Percentiles rank a stretch among this genome's conserved stretches.
These are phyloP conservation scores for Closterium sp. DNA, from an alignment of 139 green algal genomes.

Conservation along the genomic window DNA sequence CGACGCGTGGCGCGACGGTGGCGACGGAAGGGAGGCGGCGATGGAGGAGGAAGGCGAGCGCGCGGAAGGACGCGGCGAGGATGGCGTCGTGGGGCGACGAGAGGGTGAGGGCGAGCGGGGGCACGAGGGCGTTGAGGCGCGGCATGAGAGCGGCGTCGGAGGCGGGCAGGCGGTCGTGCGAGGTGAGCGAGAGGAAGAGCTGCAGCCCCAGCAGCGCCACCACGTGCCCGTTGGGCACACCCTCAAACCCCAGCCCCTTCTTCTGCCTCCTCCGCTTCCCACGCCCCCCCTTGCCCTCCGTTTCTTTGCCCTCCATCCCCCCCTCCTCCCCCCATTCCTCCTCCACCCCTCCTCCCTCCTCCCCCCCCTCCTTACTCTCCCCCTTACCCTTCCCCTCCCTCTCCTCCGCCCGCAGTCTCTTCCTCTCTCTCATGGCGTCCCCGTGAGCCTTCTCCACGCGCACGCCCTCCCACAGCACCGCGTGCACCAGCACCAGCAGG, in stretches of 20 bases:
- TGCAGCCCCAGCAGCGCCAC: constrained; percentile 77
- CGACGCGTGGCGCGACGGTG: background rate
- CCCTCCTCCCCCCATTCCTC: constrained; percentile 7
- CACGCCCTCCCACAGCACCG: constrained; percentile 52
- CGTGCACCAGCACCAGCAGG: constrained; percentile 66
- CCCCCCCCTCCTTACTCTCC: background rate
- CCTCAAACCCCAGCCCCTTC: background rate
- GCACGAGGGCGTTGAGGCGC: constrained; percentile 72
- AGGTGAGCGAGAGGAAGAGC: constrained; percentile 63
- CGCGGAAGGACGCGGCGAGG: constrained; percentile 55
- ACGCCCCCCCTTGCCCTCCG: background rate
- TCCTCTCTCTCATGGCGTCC: background rate
- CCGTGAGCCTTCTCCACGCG: constrained; percentile 10
- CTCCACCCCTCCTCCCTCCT: constrained; percentile 7
- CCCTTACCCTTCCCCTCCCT: background rate
- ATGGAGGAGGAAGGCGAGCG: constrained; percentile 57
- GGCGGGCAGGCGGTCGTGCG: constrained; percentile 17
- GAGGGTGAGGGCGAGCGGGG: constrained; percentile 66
- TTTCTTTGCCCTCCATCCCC: background rate
- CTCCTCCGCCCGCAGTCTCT: background rate
- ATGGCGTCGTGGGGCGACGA: constrained; percentile 57
- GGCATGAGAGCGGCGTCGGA: background rate
- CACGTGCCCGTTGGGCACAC: constrained; percentile 67
- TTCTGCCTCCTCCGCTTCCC: background rate
- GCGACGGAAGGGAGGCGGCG: background rate